Percentiles rank a stretch among this genome's conserved stretches.
Evolutionary conservation across 768 basidiomycete genomes (phyloP).

Genomic region (Boletus speciosus): DNA sequence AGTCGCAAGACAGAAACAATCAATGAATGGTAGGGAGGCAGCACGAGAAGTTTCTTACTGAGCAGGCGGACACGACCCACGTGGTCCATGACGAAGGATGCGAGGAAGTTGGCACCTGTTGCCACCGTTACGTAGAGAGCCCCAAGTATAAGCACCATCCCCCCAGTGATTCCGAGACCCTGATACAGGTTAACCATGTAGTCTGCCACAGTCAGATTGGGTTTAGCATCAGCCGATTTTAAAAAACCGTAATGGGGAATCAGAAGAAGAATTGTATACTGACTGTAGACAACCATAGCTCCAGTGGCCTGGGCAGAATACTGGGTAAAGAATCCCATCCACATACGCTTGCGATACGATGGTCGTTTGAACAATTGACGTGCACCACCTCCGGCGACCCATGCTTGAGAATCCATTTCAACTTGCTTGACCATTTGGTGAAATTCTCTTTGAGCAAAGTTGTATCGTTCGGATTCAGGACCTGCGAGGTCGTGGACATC

Average conservation of each 20-base stretch:
- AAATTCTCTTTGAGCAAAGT: background rate
- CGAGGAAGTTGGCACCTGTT: background rate
- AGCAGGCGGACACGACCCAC: background rate
- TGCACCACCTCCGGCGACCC: background rate
- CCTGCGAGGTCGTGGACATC: background rate
- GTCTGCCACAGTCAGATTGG: background rate
- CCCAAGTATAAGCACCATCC: background rate
- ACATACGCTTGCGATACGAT: constrained; percentile 5
- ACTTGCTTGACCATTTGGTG: constrained; percentile 1
- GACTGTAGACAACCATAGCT: constrained; percentile 2
- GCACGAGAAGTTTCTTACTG: background rate
- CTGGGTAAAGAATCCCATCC: background rate
- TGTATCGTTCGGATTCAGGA: background rate
- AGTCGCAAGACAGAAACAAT: no score
- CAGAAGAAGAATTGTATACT: background rate
- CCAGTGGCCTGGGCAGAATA: background rate
- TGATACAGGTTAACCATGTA: background rate
- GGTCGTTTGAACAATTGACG: background rate
- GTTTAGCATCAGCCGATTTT: background rate
- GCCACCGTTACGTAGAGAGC: background rate
- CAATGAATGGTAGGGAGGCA: background rate
- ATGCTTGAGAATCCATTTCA: background rate
- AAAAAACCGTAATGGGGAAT: background rate
- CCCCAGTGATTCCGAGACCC: background rate
- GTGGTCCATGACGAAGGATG: background rate